Conservation (phyloP, 2,329 filamentous ascomycete genomes). For the Pestalotiopsis sp. region DNA sequence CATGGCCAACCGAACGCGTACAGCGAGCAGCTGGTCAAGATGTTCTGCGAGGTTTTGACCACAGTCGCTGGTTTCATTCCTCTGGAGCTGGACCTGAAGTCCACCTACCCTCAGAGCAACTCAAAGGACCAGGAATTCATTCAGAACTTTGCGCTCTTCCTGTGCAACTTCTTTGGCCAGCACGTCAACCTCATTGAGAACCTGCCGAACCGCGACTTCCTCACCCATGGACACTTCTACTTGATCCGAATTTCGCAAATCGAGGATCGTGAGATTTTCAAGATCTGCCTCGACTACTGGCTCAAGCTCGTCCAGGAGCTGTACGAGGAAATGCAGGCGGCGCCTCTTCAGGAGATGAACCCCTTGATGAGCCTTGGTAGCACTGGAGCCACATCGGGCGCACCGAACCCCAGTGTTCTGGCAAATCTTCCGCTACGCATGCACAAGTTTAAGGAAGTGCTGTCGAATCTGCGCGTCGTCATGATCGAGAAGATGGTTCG, state of each 20-base stretch:
- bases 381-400: constrained; percentile 75
- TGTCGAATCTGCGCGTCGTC: constrained; percentile 91
- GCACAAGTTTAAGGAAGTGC: constrained; percentile 94
- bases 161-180: constrained; percentile 95
- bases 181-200: constrained; percentile 96
- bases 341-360: constrained; percentile 91
- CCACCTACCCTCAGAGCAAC: constrained; percentile 89
- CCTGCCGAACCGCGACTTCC: constrained; percentile 90
- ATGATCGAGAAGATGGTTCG: constrained; percentile 99
- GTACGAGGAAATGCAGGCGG: constrained; percentile 97
- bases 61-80: constrained; percentile 94
- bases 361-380: constrained; percentile 80
- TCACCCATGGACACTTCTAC: constrained; percentile 96
- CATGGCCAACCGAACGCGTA: constrained; percentile 71
- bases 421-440: constrained; percentile 92
- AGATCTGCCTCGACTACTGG: constrained; percentile 99
- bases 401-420: constrained; percentile 81
- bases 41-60: constrained; percentile 97
- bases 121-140: constrained; percentile 96
- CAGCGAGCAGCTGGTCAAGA: constrained; percentile 92
- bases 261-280: constrained; percentile 98
- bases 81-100: constrained; percentile 84
- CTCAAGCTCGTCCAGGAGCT: constrained; percentile 96
- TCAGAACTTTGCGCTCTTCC: constrained; percentile 91
- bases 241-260: constrained; percentile 98